These are phyloP conservation scores for Amanita phalloides DNA, from an alignment of 768 basidiomycete species.

Conservation along the genomic window DNA sequence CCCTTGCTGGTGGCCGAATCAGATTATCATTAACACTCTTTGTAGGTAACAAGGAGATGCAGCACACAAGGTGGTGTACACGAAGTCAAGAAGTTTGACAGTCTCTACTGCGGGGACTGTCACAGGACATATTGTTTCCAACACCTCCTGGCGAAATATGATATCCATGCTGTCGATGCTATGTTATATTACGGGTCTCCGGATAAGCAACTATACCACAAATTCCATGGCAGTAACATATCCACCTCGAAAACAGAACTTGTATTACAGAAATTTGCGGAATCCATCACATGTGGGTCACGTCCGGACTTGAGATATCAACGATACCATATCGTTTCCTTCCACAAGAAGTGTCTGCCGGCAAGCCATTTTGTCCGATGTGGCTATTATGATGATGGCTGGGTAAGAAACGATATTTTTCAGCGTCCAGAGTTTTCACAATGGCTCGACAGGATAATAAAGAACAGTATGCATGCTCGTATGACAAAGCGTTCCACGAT, in stretches of 20 bases:
- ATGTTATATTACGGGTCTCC: background rate
- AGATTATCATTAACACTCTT: background rate
- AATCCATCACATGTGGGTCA: background rate
- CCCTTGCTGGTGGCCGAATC: background rate
- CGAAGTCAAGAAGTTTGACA: background rate
- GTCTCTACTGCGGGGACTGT: background rate
- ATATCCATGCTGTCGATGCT: slow-evolving; percentile 5
- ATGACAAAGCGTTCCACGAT: background rate
- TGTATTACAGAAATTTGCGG: background rate
- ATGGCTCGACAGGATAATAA: background rate
- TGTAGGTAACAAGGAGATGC: background rate
- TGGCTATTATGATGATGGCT: slow-evolving; percentile 5
- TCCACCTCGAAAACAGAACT: background rate
- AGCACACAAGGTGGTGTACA: background rate
- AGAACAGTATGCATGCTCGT: background rate
- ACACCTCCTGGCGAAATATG: background rate
- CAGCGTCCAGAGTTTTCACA: background rate
- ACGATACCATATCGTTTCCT: background rate
- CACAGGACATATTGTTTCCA: background rate
- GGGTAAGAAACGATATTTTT: background rate
- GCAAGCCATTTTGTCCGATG: background rate
- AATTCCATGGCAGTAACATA: background rate
- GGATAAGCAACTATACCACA: background rate
- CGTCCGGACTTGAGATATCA: slow-evolving; percentile 1
- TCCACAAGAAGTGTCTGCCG: background rate